Evolutionary conservation across 106 monocot genomes (phyloP).

Genomic region (Iris macrosiphon): DNA sequence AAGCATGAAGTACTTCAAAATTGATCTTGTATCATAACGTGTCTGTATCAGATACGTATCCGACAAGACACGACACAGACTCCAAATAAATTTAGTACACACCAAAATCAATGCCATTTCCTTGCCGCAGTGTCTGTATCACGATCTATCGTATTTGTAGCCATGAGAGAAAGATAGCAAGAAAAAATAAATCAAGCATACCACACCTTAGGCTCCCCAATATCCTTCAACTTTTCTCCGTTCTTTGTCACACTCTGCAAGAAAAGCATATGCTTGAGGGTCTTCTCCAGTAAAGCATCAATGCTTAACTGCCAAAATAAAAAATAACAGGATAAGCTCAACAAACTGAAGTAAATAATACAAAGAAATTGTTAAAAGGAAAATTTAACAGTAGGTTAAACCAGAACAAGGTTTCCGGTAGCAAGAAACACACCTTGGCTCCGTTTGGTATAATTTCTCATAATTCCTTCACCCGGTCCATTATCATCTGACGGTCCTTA

Average conservation of each 20-base stretch:
- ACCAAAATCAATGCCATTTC: too few species aligned
- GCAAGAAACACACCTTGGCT: conserved; percentile 48
- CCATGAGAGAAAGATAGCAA: too few species aligned
- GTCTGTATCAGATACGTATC: too few species aligned
- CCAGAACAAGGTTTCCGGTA: conserved; percentile 1
- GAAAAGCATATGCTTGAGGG: conserved; percentile 93
- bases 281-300: conserved; percentile 79
- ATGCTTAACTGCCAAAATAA: conserved; percentile 69
- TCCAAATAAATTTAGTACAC: too few species aligned
- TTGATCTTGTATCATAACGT: too few species aligned
- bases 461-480: conserved; percentile 88
- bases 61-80: too few species aligned
- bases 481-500: conserved; percentile 90
- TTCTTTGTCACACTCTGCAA: conserved; percentile 84
- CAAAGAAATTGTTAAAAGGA: too few species aligned
- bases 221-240: conserved; percentile 69
- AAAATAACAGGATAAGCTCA: conserved; percentile 1
- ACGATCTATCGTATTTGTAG: too few species aligned
- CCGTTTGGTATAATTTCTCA: conserved; percentile 95
- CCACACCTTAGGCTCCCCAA: conserved; percentile 67
- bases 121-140: too few species aligned
- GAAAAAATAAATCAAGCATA: neutral
- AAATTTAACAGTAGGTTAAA: neutral
- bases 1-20: too few species aligned
- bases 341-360: neutral